These are phyloP conservation scores for Gossypium lobatum DNA, from an alignment of 441 rosid genomes.

Conservation along the genomic window DNA sequence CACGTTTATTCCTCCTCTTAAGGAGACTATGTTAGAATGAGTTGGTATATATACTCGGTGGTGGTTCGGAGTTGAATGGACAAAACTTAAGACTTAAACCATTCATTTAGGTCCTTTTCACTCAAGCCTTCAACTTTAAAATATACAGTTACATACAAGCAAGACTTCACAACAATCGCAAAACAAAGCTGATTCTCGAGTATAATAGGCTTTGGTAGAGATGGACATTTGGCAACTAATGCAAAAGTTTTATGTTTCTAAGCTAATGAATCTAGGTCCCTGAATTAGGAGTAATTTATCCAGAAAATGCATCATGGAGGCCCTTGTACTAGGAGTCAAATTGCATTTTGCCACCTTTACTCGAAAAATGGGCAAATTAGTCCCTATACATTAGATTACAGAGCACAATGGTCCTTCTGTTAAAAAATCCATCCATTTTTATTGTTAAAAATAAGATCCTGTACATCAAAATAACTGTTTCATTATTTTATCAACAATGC, in stretches of 20 bases:
- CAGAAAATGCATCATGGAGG: not conserved
- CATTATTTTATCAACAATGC: not conserved
- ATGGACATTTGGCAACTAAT: not conserved
- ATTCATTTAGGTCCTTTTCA: not conserved
- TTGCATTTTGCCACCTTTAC: not conserved
- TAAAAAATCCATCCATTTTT: not conserved
- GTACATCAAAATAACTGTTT: not conserved
- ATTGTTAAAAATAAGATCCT: not conserved
- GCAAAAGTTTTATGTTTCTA: not conserved
- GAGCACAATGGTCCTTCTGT: not conserved
- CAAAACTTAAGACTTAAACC: not conserved
- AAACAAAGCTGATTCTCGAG: not conserved
- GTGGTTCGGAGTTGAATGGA: not conserved
- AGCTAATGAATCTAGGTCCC: not conserved
- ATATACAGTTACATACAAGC: not conserved
- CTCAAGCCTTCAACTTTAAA: slow-evolving; percentile 4
- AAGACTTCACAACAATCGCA: not conserved
- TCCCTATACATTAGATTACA: not conserved
- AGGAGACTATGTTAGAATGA: not conserved
- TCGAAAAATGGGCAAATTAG: not conserved
- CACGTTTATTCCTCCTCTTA: not conserved
- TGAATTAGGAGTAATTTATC: not conserved
- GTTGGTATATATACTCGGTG: not conserved
- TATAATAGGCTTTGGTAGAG: not conserved
- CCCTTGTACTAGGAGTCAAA: not conserved